Base-by-base conservation (phyloP, 108 stramenopile species). In the Nitzschia putrida region DNA sequence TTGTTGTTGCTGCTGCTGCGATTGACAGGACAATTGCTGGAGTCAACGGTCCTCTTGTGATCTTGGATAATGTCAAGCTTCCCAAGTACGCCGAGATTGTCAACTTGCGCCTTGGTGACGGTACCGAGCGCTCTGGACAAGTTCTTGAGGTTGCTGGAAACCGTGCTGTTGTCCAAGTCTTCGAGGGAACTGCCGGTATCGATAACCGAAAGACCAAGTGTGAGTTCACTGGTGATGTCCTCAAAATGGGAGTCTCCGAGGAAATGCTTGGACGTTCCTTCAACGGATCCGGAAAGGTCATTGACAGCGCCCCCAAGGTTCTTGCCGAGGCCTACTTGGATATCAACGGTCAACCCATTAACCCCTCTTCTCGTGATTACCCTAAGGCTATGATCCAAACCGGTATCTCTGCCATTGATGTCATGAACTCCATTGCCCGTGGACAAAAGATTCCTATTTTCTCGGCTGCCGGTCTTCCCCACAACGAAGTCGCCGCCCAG, bases 361-460 rank as follows among this genome's bases (percentile, higher is more conserved):
- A 99, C 94, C 99, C 99, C 40, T 96, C 90, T 56, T 95, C 96
- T 63, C 93, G 99, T 73, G 98, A 97, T 80, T 98, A 99, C 85
- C 99, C 99, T 69, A 98, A 97, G 87, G 96, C 97, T 67, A 99
- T 99, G 98, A 99, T 99, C 77, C 97, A 99, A 75, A 99, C 98
- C 20, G 98, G 98, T 79, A 99, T 99, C 64, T 97, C 96, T 13
- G 99, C 99, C 71, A 98, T 99, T 79, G 99, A 99, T 85, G 97
- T 97, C 57, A 99, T 99, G 99, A 99, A 98, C 95, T 94, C 93
- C 69, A 88, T 99, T 60, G 98, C 98, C 16, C 96, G 99, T 70
- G 99, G 99, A 58, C 99, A 99, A 85, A 99, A 99, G 80, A 99
- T 99, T 80, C 99, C 99, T 52, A 97, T 99, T 73, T 99, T 99